A percentile compares a stretch with the other conserved stretches of the same genome.
Conservation (phyloP, 495 filamentous ascomycete genomes). For the Saxophila tyrrhenica region DNA sequence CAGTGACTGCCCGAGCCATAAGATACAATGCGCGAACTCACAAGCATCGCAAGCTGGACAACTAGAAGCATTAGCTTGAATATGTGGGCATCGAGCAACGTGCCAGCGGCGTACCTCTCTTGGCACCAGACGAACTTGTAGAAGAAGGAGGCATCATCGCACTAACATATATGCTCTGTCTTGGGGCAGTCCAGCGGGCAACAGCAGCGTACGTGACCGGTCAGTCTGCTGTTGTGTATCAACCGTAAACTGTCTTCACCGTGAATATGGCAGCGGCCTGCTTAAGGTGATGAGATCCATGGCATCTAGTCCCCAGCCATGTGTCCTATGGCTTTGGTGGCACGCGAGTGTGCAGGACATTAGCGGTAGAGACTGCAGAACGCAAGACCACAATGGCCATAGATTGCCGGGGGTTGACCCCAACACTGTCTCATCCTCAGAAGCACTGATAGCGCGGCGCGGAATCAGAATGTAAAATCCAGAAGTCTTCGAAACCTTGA, state of each 20-base stretch:
- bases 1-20: background rate
- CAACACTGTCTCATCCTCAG: no score
- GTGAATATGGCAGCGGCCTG: no score
- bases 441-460: no score
- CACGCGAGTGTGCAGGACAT: background rate
- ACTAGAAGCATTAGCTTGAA: background rate
- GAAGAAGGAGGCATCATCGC: background rate
- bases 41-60: slow-evolving; percentile 59
- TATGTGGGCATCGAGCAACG: background rate
- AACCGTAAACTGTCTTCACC: no score
- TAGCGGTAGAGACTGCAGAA: background rate
- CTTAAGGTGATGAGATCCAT: background rate
- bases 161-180: no score
- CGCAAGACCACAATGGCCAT: background rate
- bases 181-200: no score
- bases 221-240: no score
- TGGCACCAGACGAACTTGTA: background rate
- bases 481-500: background rate
- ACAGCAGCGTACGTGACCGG: no score
- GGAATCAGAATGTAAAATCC: background rate
- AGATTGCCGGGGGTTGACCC: background rate
- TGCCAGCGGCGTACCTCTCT: background rate
- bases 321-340: background rate
- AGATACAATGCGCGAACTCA: background rate
- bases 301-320: background rate